Base-by-base conservation (phyloP, 805 yeast species). In the Starmerella tilneyi region DNA sequence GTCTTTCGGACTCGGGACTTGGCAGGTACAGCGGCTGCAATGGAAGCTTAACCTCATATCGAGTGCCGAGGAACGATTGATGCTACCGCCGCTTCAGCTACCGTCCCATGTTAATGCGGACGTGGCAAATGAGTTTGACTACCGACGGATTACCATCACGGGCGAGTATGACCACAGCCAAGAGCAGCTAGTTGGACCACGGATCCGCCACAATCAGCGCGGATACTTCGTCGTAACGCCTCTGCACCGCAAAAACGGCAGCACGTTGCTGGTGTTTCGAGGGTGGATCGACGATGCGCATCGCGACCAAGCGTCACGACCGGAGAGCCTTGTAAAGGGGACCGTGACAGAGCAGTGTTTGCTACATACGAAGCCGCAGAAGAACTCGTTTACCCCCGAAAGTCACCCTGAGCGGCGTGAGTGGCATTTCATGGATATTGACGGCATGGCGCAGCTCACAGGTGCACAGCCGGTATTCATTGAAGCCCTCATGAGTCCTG, bases 131-230 rank as follows among this genome's bases (percentile, higher is more conserved):
- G 81, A 82, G 47, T 81, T 84, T 64, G 94, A 88, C 56, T 89
- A 80, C 61, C 73, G 96, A 45, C 72, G 81, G 52, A 88, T 89
- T 35, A 67, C 71, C n/a, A 64, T 83, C 11, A 76, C 72, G 41
- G 98, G 98, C 1, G 72, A 70, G 45, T 92, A 81, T 60, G 80
- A 83, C 53, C 88, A 92, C 57, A 75, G 78, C 12, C 78, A 86
- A 58, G 98, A 92, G 61, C 76, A 86, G 65, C 81, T 84, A 57
- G 84, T 92, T 43, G 97, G 97, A 0, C 97, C 98, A 5, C 72
- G 96, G 52, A 69, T 81, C 40, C 71, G 72, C 52, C 78, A 84
- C 50, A 84, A 79, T 36, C 67, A 69, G 51, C 73, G 77, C 46
- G 98, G 98, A 1, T 92, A 84, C 61, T 64, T 75, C 20, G 71